Percentiles rank a stretch among this genome's conserved stretches.
phyloP scores from a whole-genome alignment of 2,329 filamentous ascomycete species.

The Curvularia hawaiiensis region DNA sequence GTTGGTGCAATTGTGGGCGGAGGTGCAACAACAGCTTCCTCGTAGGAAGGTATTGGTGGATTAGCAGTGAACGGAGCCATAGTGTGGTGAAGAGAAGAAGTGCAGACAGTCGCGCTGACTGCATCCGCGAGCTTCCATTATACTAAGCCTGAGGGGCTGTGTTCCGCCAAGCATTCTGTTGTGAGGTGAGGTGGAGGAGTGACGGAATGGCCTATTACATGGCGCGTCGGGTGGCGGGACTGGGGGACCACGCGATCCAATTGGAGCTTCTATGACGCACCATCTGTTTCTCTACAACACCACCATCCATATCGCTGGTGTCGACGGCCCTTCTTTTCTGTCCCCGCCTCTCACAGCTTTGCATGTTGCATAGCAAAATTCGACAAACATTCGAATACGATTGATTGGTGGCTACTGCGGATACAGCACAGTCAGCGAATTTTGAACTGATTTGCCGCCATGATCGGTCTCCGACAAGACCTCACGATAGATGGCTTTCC shows the following conservation, averaged over 20 bases:
- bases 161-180: constrained; percentile 10
- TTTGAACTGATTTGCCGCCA: not conserved
- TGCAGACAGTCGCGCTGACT: not conserved
- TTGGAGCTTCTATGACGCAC: constrained; percentile 3
- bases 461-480: not conserved
- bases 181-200: constrained; percentile 6
- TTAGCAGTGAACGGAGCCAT: constrained; percentile 8
- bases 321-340: not conserved
- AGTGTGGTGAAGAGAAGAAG: not conserved
- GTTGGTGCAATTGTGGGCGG: not conserved
- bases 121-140: not conserved
- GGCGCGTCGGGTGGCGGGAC: constrained; percentile 1
- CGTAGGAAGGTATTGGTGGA: constrained; percentile 27
- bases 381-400: not conserved
- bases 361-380: not conserved
- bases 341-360: not conserved
- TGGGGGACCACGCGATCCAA: not conserved
- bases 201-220: constrained; percentile 6
- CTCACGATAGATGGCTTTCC: not conserved
- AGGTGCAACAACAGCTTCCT: constrained; percentile 17
- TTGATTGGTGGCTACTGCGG: not conserved
- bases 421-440: not conserved
- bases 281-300: not conserved
- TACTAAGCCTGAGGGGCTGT: not conserved
- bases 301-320: not conserved